phyloP scores from a whole-genome alignment of 2,329 filamentous ascomycete species.

The Penicillium digitatum region DNA sequence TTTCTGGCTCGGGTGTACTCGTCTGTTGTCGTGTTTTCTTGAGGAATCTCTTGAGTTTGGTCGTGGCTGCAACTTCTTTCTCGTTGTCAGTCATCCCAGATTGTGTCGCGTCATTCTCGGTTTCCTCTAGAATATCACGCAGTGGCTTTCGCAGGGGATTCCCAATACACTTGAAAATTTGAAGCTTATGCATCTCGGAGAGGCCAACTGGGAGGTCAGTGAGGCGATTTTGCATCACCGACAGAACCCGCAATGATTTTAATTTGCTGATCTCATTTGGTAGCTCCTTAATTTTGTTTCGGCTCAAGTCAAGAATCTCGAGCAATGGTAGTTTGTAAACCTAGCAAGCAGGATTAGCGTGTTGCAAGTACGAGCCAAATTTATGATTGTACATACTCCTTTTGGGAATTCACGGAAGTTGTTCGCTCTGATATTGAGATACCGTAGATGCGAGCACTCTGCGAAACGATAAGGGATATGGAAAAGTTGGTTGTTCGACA shows the following conservation, averaged over 20 bases:
- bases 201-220: conserved; percentile 77
- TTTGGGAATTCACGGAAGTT: conserved; percentile 59
- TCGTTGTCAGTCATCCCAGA: conserved; percentile 56
- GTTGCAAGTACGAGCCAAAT: not conserved
- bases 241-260: conserved; percentile 81
- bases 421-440: conserved; percentile 50
- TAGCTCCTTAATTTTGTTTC: conserved; percentile 75
- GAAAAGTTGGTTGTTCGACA: conserved; percentile 51
- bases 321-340: conserved; percentile 80
- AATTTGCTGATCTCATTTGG: conserved; percentile 76
- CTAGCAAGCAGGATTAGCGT: conserved; percentile 47
- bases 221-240: conserved; percentile 81
- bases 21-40: conserved; percentile 43
- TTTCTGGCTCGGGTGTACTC: conserved; percentile 43
- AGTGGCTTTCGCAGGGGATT: conserved; percentile 82
- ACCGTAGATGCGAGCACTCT: conserved; percentile 48
- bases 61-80: conserved; percentile 57
- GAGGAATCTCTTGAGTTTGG: conserved; percentile 58
- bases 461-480: conserved; percentile 48
- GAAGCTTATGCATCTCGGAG: conserved; percentile 83
- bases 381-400: conserved; percentile 48
- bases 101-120: conserved; percentile 61
- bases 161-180: conserved; percentile 83
- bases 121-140: conserved; percentile 61
- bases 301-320: conserved; percentile 87